Base-by-base conservation (phyloP, 2,329 filamentous ascomycete genomes). In the Pyrenophora tritici-repentis region DNA sequence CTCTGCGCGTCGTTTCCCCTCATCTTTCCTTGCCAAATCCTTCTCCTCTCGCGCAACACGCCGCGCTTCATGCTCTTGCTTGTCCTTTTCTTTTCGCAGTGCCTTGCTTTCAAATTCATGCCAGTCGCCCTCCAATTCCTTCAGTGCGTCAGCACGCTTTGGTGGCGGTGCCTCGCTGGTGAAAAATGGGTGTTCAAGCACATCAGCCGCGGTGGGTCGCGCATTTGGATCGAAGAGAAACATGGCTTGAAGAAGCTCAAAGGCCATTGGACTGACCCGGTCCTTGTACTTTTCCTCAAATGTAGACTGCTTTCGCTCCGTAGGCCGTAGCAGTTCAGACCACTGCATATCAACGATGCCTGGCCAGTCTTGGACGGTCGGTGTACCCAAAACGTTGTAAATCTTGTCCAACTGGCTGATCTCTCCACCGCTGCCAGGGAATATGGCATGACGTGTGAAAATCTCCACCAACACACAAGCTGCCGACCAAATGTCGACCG, bases 41-140 rank as follows among this genome's bases (percentile, higher is more conserved):
- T 52, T 52, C 12, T 52, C 69, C 40, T 73, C 71, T 22, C 70
- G 55, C 17, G 68, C 71, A 14, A 58, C 65, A 34, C 71, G 52
- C 45, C 81, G 73, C 14, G 78, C 79, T 63, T 86, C 83, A 56
- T 81, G 80, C 53, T 87, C 84, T 49, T 77, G 75, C 47, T 84
- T 84, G 72, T 94, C 90, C 63, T 91, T 93, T 73, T 97, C 92
- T 62, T 94, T 94, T 26, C 94, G 83, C 20, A 96, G 80, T 13
- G 91, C 92, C 76, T 99, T 99, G 48, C 91, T 96, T 76, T 99
- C 94, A 66, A 97, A 96, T 71, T 99, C 94, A 70, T 99, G 94
- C 94, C 94, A 99, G 65, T 99, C 94, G 17, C 94, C 94, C 63
- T 94, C 85, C 24, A 99, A 82, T 41, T 86, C 79, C 53, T 87